Evolutionary conservation across 139 green algal genomes (phyloP).

Genomic region (Haematococcus sp.): DNA sequence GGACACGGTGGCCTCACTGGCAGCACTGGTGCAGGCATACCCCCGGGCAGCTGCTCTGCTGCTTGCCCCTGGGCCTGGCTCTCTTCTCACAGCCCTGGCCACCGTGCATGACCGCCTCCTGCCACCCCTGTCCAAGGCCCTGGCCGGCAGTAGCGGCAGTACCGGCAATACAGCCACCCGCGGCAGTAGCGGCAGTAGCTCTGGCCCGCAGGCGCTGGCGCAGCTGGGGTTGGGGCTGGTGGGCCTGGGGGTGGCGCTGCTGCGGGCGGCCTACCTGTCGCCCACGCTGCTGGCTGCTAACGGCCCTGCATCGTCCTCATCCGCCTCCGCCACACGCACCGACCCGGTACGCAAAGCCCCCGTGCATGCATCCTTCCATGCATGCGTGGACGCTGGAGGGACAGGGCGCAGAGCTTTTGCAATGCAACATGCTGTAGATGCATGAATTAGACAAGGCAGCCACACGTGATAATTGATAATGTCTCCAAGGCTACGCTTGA

Average conservation of each 20-base stretch:
- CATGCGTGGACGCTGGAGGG: too few relatives aligned
- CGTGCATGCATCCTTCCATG: too few relatives aligned
- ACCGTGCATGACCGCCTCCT: conserved; percentile 50
- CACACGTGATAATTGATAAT: too few relatives aligned
- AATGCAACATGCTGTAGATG: too few relatives aligned
- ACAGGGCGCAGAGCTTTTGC: too few relatives aligned
- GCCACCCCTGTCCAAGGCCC: conserved; percentile 7
- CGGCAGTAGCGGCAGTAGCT: conserved; percentile 4
- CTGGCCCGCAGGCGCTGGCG: conserved; percentile 8
- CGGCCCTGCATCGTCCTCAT: too few relatives aligned
- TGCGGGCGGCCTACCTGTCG: conserved; percentile 42
- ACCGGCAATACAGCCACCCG: too few relatives aligned
- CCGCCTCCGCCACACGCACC: too few relatives aligned
- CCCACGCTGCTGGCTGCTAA: too few relatives aligned
- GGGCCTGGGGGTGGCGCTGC: conserved; percentile 33
- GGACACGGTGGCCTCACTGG: not conserved
- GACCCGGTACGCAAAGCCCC: too few relatives aligned
- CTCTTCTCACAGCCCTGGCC: conserved; percentile 30
- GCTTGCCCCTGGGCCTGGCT: conserved; percentile 16
- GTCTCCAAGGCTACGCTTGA: too few relatives aligned
- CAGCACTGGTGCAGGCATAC: not conserved
- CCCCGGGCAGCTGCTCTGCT: conserved; percentile 8
- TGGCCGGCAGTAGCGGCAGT: not conserved
- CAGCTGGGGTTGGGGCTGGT: conserved; percentile 22
- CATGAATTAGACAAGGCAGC: too few relatives aligned